Percentiles rank a stretch among this genome's conserved stretches.
phyloP scores from a whole-genome alignment of 164 flowering plant species.

The Nymphaea thermarum region DNA sequence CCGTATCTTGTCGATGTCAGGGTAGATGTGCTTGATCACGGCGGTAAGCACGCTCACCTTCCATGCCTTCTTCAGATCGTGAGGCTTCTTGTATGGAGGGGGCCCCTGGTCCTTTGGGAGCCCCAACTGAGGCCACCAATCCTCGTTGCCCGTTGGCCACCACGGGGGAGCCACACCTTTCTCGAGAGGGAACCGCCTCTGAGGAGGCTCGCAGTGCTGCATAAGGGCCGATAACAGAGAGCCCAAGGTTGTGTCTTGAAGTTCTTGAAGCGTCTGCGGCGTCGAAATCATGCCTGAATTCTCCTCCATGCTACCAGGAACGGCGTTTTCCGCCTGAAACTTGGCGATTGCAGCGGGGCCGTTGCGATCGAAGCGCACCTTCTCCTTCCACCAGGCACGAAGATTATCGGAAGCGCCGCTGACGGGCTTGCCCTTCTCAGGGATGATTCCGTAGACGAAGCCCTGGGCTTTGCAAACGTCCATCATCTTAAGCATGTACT shows the following conservation, averaged over 20 bases:
- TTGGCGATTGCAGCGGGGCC: slow-evolving; percentile 87
- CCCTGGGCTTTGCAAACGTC: slow-evolving; percentile 91
- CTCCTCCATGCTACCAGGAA: slow-evolving; percentile 30
- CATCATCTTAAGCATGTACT: slow-evolving; percentile 88
- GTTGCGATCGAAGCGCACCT: slow-evolving; percentile 71
- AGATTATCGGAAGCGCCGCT: slow-evolving; percentile 85
- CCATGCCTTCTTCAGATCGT: slow-evolving; percentile 70
- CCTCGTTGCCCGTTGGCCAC: slow-evolving; percentile 70
- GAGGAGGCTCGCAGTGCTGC: slow-evolving; percentile 80
- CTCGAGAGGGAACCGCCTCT: slow-evolving; percentile 59
- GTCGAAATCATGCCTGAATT: slow-evolving; percentile 14
- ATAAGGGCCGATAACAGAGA: slow-evolving; percentile 58
- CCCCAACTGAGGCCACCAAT: slow-evolving; percentile 58
- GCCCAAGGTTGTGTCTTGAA: slow-evolving; percentile 68
- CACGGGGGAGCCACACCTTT: slow-evolving; percentile 67
- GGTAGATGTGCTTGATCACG: slow-evolving; percentile 64
- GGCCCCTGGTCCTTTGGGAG: slow-evolving; percentile 45
- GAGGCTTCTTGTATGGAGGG: slow-evolving; percentile 72
- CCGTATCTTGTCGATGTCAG: slow-evolving; percentile 51
- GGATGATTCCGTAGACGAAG: slow-evolving; percentile 81
- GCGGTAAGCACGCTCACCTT: slow-evolving; percentile 59
- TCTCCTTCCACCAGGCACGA: slow-evolving; percentile 91
- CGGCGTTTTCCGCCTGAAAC: slow-evolving; percentile 40
- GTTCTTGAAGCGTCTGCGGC: slow-evolving; percentile 56
- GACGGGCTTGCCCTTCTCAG: slow-evolving; percentile 89